Percentiles rank a stretch among this genome's conserved stretches.
phyloP scores from a whole-genome alignment of 306 rosid species.

The Vigna hirtella region DNA sequence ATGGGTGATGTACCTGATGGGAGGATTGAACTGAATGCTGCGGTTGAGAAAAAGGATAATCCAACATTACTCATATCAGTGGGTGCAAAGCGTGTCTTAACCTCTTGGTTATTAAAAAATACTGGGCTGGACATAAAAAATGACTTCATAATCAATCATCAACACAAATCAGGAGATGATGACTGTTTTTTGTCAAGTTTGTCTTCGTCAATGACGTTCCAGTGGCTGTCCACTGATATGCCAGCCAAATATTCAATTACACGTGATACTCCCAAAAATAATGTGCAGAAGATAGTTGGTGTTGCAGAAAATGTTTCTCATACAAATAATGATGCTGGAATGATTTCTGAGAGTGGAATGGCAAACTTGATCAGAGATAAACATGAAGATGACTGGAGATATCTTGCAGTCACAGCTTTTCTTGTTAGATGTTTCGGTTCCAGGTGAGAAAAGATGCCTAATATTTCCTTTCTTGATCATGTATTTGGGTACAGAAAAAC shows the following conservation, averaged over 20 bases:
- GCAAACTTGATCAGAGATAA: slow-evolving; percentile 51
- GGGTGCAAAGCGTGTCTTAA: slow-evolving; percentile 96
- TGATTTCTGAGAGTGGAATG: slow-evolving; percentile 53
- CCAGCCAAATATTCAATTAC: slow-evolving; percentile 69
- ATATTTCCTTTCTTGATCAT: slow-evolving; percentile 35
- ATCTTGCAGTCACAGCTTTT: slow-evolving; percentile 92
- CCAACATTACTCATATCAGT: slow-evolving; percentile 81
- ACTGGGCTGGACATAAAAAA: slow-evolving; percentile 52
- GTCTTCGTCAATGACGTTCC: slow-evolving; percentile 77
- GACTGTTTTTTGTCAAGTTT: slow-evolving; percentile 45
- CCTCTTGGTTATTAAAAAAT: slow-evolving; percentile 85
- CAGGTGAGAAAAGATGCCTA: slow-evolving; percentile 59
- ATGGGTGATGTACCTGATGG: slow-evolving; percentile 34
- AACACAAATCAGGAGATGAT: slow-evolving; percentile 47
- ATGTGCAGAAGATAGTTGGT: slow-evolving; percentile 41
- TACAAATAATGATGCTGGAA: slow-evolving; percentile 44
- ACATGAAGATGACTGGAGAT: slow-evolving; percentile 96
- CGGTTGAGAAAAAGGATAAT: slow-evolving; percentile 55
- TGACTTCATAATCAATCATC: slow-evolving; percentile 45
- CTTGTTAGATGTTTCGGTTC: slow-evolving; percentile 82
- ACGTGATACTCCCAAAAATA: slow-evolving; percentile 48
- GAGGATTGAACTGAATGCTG: slow-evolving; percentile 37
- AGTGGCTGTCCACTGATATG: slow-evolving; percentile 99
- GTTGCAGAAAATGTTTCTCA: slow-evolving; percentile 48
- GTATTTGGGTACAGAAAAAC: slow-evolving; percentile 26